phyloP scores from a whole-genome alignment of 2,329 filamentous ascomycete genomes.

The Diaporthe sp. region DNA sequence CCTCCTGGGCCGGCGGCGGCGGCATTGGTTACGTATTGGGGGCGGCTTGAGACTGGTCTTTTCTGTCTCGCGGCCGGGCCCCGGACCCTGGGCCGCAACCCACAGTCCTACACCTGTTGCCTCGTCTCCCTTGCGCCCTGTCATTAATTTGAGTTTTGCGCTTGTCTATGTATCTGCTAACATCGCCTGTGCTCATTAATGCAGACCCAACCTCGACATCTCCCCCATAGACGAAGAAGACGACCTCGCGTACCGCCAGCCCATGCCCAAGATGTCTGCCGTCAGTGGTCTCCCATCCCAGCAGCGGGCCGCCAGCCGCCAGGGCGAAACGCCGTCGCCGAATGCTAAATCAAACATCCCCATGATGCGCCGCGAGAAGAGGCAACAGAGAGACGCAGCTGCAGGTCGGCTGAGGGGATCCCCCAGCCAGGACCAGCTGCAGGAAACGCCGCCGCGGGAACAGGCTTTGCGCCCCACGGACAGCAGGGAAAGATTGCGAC shows the following conservation, averaged over 20 bases:
- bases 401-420: slow-evolving; percentile 29
- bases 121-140: background rate
- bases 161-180: slow-evolving; percentile 30
- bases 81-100: background rate
- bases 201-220: slow-evolving; percentile 50
- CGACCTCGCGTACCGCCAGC: slow-evolving; percentile 1
- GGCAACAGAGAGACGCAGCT: slow-evolving; percentile 52
- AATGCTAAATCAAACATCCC: slow-evolving; percentile 57
- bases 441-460: background rate
- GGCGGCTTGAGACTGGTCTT: slow-evolving; percentile 9
- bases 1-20: background rate
- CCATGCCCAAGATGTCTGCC: slow-evolving; percentile 48
- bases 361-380: slow-evolving; percentile 62
- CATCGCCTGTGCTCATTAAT: slow-evolving; percentile 19
- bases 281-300: slow-evolving; percentile 30
- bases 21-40: background rate
- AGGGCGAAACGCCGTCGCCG: slow-evolving; percentile 35
- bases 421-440: slow-evolving; percentile 18
- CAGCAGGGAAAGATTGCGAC: slow-evolving; percentile 21
- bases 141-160: background rate
- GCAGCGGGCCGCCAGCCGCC: slow-evolving; percentile 34
- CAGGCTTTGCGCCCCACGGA: slow-evolving; percentile 13
- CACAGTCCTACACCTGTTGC: background rate
- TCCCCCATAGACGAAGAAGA: slow-evolving; percentile 63
- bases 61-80: background rate